These are phyloP conservation scores for Dothistroma pini DNA, from an alignment of 2,329 filamentous ascomycete species.

Conservation along the genomic window DNA sequence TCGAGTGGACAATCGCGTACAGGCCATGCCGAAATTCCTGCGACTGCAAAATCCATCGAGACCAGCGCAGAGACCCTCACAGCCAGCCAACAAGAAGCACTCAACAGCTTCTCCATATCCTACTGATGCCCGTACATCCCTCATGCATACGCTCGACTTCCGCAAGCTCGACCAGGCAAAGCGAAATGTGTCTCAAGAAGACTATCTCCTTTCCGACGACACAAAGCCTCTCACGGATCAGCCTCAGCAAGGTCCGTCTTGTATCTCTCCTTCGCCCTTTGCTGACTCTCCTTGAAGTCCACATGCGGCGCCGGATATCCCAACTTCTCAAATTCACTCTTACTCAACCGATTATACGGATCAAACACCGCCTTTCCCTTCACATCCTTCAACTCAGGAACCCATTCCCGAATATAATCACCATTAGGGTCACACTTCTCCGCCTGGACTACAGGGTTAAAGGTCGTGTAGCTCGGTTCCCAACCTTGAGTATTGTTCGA, in stretches of 20 bases:
- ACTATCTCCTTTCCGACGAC: neutral
- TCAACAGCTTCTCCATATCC: too few relatives aligned
- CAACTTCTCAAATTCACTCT: conserved; percentile 48
- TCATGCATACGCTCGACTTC: too few relatives aligned
- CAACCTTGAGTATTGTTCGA: conserved; percentile 51
- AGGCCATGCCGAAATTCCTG: too few relatives aligned
- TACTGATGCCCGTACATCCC: too few relatives aligned
- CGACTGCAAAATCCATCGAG: too few relatives aligned
- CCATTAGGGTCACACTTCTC: conserved; percentile 80
- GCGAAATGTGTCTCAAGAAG: too few relatives aligned
- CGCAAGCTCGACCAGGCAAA: too few relatives aligned
- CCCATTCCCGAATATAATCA: conserved; percentile 77
- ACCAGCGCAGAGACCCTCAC: too few relatives aligned
- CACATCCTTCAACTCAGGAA: conserved; percentile 64
- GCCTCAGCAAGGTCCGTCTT: conserved; percentile 45
- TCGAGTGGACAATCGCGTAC: too few relatives aligned
- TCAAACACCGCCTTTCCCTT: conserved; percentile 49
- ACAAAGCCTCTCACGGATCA: conserved; percentile 24
- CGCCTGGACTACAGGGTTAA: conserved; percentile 69
- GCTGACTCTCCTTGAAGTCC: conserved; percentile 43
- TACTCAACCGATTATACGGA: conserved; percentile 43
- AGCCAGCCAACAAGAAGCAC: too few relatives aligned
- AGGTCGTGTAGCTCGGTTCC: conserved; percentile 51
- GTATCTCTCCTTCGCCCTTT: conserved; percentile 42
- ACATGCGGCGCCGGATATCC: conserved; percentile 47